Evolutionary conservation across 2,329 filamentous ascomycete genomes (phyloP).

Genomic region (Orbilia oligospora): DNA sequence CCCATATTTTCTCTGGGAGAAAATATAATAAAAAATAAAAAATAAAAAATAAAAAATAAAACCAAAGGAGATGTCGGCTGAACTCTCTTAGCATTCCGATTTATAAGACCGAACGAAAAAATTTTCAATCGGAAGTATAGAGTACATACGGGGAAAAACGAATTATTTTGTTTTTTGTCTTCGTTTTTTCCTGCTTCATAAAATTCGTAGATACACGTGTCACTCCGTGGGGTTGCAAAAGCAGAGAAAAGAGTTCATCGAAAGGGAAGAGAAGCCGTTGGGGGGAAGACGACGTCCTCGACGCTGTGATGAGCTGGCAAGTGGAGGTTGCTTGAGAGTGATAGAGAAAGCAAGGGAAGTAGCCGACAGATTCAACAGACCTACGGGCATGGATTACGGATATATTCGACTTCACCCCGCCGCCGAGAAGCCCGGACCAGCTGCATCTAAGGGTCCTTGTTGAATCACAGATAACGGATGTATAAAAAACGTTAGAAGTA

Average conservation of each 20-base stretch:
- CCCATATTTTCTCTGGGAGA: not conserved
- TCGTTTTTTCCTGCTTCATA: slow-evolving; percentile 2
- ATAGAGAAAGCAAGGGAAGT: slow-evolving; percentile 22
- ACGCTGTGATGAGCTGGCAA: slow-evolving; percentile 59
- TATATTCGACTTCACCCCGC: slow-evolving; percentile 37
- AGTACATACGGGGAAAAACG: slow-evolving; percentile 10
- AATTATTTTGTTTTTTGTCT: slow-evolving; percentile 17
- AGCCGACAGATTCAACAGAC: slow-evolving; percentile 34
- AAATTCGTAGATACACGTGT: slow-evolving; percentile 57
- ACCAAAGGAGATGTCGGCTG: slow-evolving; percentile 27
- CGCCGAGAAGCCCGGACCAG: slow-evolving; percentile 34
- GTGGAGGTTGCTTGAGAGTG: slow-evolving; percentile 46
- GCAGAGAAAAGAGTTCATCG: slow-evolving; percentile 21
- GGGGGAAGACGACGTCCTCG: slow-evolving; percentile 14
- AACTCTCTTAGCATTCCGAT: slow-evolving; percentile 47
- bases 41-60: not conserved
- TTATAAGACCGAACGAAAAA: slow-evolving; percentile 53
- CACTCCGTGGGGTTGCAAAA: slow-evolving; percentile 57
- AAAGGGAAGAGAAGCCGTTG: slow-evolving; percentile 32
- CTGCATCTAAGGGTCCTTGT: not conserved
- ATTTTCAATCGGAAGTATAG: slow-evolving; percentile 19
- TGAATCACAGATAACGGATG: slow-evolving; percentile 24
- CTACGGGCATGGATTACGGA: slow-evolving; percentile 31
- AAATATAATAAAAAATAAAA: not conserved
- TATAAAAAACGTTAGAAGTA: slow-evolving; percentile 4